phyloP scores from a whole-genome alignment of 345 rosid genomes.

The Syzygium jambos region DNA sequence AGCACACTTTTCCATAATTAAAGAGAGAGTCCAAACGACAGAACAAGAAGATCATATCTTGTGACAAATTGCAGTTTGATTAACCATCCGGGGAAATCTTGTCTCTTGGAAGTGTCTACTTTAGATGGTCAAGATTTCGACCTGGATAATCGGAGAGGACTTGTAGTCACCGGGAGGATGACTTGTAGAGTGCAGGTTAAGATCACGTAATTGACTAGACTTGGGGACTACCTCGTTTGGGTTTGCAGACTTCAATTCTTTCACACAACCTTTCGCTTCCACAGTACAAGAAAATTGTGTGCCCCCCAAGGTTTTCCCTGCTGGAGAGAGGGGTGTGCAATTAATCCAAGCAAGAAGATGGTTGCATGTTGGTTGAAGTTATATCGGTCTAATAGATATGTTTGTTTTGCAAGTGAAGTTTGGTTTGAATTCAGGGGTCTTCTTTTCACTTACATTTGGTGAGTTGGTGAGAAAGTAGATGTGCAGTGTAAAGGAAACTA shows the following conservation, averaged over 20 bases:
- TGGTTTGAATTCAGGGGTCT: constrained; percentile 44
- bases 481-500: constrained; percentile 18
- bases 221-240: background rate
- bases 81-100: background rate
- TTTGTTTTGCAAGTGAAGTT: constrained; percentile 51
- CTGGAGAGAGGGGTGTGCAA: background rate
- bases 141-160: background rate
- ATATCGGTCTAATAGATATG: constrained; percentile 5
- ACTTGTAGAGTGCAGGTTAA: background rate
- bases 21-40: background rate
- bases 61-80: background rate
- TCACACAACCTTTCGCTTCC: background rate
- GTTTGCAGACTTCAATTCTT: background rate
- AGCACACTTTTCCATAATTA: background rate
- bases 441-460: constrained; percentile 19
- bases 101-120: background rate
- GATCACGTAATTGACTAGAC: background rate
- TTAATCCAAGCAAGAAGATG: background rate
- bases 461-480: constrained; percentile 35
- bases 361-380: constrained; percentile 19
- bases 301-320: background rate
- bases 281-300: background rate
- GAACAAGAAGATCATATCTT: background rate
- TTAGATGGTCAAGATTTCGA: background rate
- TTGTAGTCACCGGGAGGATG: background rate